Conservation (phyloP, 2,329 filamentous ascomycete species). For the Diaporthe citrichinensis region DNA sequence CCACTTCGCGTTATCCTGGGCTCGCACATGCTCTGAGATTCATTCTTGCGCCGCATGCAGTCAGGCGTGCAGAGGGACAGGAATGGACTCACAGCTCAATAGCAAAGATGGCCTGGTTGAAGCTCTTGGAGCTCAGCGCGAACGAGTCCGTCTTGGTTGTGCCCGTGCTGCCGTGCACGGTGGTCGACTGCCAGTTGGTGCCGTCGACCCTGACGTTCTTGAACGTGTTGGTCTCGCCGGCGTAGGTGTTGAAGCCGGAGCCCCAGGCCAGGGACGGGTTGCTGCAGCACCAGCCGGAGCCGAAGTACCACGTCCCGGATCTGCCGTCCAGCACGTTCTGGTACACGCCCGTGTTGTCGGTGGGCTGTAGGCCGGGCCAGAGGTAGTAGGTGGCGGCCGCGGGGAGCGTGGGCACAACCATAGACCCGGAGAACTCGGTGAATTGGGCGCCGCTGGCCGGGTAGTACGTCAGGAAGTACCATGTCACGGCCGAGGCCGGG, state of each 20-base stretch:
- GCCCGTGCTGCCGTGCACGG: slow-evolving; percentile 49
- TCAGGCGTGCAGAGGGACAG: not conserved
- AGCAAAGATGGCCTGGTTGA: slow-evolving; percentile 58
- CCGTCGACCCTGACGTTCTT: slow-evolving; percentile 48
- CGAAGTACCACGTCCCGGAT: slow-evolving; percentile 58
- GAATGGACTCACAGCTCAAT: slow-evolving; percentile 54
- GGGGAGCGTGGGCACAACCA: slow-evolving; percentile 49
- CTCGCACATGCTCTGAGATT: not conserved
- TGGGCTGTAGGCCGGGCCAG: slow-evolving; percentile 58
- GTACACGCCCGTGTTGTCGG: slow-evolving; percentile 57
- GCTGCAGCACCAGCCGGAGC: slow-evolving; percentile 57
- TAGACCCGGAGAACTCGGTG: slow-evolving; percentile 50
- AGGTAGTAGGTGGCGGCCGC: slow-evolving; percentile 56
- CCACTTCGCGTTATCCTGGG: not conserved
- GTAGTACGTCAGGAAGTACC: slow-evolving; percentile 53
- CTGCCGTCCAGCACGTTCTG: slow-evolving; percentile 58
- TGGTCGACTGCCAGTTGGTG: slow-evolving; percentile 52
- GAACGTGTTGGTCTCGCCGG: slow-evolving; percentile 52
- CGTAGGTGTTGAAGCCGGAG: slow-evolving; percentile 54
- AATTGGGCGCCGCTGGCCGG: slow-evolving; percentile 52
- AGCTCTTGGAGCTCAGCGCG: slow-evolving; percentile 49
- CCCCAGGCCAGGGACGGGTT: slow-evolving; percentile 57
- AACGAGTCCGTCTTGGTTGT: slow-evolving; percentile 52
- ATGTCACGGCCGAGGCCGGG: slow-evolving; percentile 49
- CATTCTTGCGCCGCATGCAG: not conserved